phyloP scores from a whole-genome alignment of 345 rosid species.

The Murraya koenigii region DNA sequence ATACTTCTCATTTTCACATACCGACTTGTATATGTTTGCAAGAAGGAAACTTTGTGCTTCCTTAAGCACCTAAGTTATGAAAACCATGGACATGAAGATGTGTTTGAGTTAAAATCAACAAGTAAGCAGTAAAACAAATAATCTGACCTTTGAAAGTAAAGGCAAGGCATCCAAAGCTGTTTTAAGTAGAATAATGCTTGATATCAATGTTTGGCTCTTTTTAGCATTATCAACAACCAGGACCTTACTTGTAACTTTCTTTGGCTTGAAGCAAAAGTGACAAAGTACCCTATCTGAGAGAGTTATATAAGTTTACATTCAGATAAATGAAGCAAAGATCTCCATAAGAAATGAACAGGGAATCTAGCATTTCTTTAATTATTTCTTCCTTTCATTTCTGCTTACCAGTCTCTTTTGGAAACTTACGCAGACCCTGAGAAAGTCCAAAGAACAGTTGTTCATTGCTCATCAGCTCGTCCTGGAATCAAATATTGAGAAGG shows the following conservation, averaged over 20 bases:
- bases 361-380: constrained; percentile 9
- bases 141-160: constrained; percentile 66
- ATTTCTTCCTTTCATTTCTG: constrained; percentile 5
- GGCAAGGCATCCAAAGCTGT: constrained; percentile 97
- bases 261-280: constrained; percentile 96
- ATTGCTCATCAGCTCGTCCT: constrained; percentile 96
- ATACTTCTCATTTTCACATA: constrained; percentile 76
- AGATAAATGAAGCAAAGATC: constrained; percentile 19
- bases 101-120: neutral
- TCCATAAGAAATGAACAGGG: constrained; percentile 13
- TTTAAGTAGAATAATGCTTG: constrained; percentile 92
- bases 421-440: constrained; percentile 88
- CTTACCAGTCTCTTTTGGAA: constrained; percentile 95
- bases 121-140: constrained; percentile 9
- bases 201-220: constrained; percentile 79
- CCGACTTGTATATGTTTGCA: constrained; percentile 63
- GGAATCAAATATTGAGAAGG: constrained; percentile 28
- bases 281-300: constrained; percentile 87
- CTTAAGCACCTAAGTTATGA: constrained; percentile 66
- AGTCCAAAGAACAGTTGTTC: constrained; percentile 96
- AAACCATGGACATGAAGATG: neutral
- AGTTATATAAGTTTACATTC: constrained; percentile 16
- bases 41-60: constrained; percentile 88
- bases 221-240: constrained; percentile 58
- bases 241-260: constrained; percentile 69